Percentiles rank a stretch among this genome's conserved stretches.
Conservation (phyloP, 2,329 filamentous ascomycete genomes). For the Arachnopeziza araneosa region DNA sequence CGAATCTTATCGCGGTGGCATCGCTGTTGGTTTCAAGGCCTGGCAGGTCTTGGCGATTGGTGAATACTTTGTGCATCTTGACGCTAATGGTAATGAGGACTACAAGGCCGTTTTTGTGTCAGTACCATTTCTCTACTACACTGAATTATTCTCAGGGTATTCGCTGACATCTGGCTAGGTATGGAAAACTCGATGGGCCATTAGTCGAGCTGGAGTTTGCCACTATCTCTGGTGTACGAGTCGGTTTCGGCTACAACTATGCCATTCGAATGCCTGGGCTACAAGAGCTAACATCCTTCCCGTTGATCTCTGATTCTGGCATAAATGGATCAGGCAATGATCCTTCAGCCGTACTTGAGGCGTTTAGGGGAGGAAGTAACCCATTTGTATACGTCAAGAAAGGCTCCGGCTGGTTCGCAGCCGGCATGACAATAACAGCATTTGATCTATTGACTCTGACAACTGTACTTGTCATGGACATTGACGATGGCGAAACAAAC, state of each 20-base stretch:
- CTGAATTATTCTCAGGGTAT: background rate
- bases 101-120: conserved; percentile 3
- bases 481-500: conserved; percentile 1
- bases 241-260: conserved; percentile 39
- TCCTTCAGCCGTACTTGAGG: background rate
- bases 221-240: conserved; percentile 31
- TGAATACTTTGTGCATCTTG: conserved; percentile 31
- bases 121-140: background rate
- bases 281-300: background rate
- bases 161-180: conserved; percentile 13
- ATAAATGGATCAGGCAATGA: background rate
- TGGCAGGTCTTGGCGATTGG: conserved; percentile 37
- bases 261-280: conserved; percentile 25
- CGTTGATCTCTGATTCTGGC: background rate
- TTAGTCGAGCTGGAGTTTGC: conserved; percentile 36
- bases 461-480: background rate
- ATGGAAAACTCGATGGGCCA: conserved; percentile 34
- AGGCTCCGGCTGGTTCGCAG: background rate
- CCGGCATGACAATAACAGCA: conserved; percentile 3
- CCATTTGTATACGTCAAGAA: conserved; percentile 1
- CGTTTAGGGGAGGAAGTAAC: background rate
- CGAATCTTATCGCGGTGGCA: conserved; percentile 33
- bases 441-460: conserved; percentile 1
- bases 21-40: conserved; percentile 32
- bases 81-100: background rate